A percentile compares a stretch with the other conserved stretches of the same genome.
These are phyloP conservation scores for Pestalotiopsis fici DNA, from an alignment of 2,329 filamentous ascomycete species.

Conservation along the genomic window DNA sequence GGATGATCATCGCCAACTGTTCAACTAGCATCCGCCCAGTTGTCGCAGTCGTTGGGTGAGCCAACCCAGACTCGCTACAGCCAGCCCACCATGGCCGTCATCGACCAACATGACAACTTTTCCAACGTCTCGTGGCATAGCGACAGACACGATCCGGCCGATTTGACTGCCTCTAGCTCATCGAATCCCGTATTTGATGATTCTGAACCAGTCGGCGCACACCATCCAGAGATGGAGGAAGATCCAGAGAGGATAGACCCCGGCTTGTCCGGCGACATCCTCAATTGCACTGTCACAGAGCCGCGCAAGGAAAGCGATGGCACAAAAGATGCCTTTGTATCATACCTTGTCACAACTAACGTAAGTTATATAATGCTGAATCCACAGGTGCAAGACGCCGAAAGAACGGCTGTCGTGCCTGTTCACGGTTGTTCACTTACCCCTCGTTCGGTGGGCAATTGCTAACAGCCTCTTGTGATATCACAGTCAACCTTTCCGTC, in stretches of 20 bases:
- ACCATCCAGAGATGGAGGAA: constrained; percentile 43
- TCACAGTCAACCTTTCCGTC: constrained; percentile 86
- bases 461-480: background rate
- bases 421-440: background rate
- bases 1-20: background rate
- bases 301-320: constrained; percentile 96
- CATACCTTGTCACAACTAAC: constrained; percentile 89
- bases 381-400: background rate
- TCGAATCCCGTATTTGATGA: constrained; percentile 23
- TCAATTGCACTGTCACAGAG: constrained; percentile 81
- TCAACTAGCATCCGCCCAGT: background rate
- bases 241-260: constrained; percentile 47
- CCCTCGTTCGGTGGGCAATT: background rate
- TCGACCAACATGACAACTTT: constrained; percentile 68
- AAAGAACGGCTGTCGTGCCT: background rate
- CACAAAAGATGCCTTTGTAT: constrained; percentile 94
- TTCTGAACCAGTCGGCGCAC: constrained; percentile 23
- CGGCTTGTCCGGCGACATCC: constrained; percentile 68
- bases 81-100: constrained; percentile 40
- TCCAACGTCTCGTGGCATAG: constrained; percentile 79
- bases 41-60: background rate
- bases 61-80: background rate
- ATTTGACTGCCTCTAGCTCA: constrained; percentile 22
- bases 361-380: constrained; percentile 48
- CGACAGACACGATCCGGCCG: constrained; percentile 48